Percentiles rank a stretch among this genome's conserved stretches.
Evolutionary conservation across 2,329 filamentous ascomycete genomes (phyloP).

Genomic region (Colletotrichum cordylinicola): DNA sequence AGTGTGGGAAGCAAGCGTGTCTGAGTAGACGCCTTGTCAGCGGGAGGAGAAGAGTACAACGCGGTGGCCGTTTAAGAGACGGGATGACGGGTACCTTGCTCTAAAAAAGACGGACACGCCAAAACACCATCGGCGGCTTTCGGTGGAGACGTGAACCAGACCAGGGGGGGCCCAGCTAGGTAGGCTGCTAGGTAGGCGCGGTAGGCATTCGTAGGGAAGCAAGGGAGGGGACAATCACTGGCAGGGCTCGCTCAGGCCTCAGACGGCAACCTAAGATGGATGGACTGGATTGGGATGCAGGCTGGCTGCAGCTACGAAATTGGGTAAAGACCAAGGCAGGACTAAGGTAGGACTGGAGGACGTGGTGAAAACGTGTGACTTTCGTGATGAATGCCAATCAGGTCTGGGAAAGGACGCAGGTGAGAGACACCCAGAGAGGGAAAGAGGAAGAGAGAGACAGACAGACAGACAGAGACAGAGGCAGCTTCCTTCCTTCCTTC

Average conservation of each 20-base stretch:
- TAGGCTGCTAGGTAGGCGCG: background rate
- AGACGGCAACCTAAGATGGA: background rate
- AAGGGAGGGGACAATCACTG: background rate
- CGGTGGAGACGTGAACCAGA: background rate
- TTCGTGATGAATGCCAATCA: slow-evolving; percentile 3
- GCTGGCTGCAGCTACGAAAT: slow-evolving; percentile 1
- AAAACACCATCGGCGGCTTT: background rate
- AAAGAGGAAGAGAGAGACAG: background rate
- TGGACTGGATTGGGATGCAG: background rate
- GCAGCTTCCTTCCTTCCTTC: background rate
- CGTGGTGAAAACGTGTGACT: slow-evolving; percentile 14
- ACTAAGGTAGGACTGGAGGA: background rate
- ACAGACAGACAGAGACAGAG: background rate
- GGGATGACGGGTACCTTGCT: slow-evolving; percentile 5
- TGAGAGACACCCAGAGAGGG: background rate
- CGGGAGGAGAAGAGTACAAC: slow-evolving; percentile 1
- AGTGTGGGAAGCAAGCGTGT: background rate
- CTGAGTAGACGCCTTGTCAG: slow-evolving; percentile 2
- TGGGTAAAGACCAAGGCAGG: background rate
- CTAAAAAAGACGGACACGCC: slow-evolving; percentile 3
- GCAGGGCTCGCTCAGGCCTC: background rate
- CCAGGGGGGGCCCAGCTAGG: background rate
- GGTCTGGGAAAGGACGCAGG: background rate
- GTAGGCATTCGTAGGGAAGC: background rate
- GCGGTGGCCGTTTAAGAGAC: background rate